These are phyloP conservation scores for Thelonectria blattea DNA, from an alignment of 2,329 filamentous ascomycete genomes.

Conservation along the genomic window DNA sequence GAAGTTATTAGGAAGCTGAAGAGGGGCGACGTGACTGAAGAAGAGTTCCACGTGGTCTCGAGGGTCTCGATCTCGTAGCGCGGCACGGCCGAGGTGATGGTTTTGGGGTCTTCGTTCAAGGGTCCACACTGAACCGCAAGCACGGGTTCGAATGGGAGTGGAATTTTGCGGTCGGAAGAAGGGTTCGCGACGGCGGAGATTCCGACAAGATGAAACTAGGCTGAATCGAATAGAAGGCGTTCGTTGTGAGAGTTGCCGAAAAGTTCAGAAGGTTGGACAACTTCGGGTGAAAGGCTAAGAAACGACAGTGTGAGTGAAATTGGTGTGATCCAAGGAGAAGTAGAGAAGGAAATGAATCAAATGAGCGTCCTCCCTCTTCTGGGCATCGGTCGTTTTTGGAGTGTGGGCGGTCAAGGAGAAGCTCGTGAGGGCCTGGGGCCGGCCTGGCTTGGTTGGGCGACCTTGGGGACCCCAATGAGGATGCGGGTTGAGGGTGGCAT, in stretches of 20 bases:
- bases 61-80: constrained; percentile 27
- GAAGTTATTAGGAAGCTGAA: constrained; percentile 17
- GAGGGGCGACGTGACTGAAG: constrained; percentile 27
- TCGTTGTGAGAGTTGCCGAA: not conserved
- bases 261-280: not conserved
- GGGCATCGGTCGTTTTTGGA: constrained; percentile 19
- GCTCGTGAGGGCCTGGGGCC: constrained; percentile 15
- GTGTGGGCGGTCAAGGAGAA: constrained; percentile 21
- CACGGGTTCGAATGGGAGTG: constrained; percentile 23
- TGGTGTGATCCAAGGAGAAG: constrained; percentile 1
- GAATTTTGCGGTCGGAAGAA: constrained; percentile 10
- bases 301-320: constrained; percentile 1
- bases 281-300: constrained; percentile 3
- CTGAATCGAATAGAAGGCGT: constrained; percentile 21
- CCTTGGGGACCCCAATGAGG: constrained; percentile 13
- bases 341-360: constrained; percentile 19
- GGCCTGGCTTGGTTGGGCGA: not conserved
- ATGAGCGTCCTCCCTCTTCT: constrained; percentile 11
- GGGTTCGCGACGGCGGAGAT: constrained; percentile 20
- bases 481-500: constrained; percentile 7
- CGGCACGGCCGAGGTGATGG: constrained; percentile 24
- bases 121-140: constrained; percentile 29
- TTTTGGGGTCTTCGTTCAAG: constrained; percentile 18
- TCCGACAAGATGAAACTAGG: constrained; percentile 16
- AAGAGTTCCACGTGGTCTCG: constrained; percentile 33